A percentile compares a stretch with the other conserved stretches of the same genome.
Conservation (phyloP, 2,329 filamentous ascomycete genomes). For the Neoarthrinium moseri region DNA sequence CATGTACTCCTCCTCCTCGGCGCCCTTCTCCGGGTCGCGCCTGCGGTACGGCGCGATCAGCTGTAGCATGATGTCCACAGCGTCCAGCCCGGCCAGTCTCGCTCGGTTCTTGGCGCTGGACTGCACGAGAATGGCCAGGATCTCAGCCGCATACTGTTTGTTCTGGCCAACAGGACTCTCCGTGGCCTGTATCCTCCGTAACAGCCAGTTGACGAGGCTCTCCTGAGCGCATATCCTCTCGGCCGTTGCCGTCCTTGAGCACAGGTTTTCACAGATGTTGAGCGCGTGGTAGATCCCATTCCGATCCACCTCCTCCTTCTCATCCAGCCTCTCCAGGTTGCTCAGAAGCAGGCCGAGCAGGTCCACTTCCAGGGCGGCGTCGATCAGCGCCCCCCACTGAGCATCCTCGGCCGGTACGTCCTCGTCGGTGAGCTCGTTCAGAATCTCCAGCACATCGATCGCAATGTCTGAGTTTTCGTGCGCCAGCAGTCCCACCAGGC, state of each 20-base stretch:
- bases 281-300: conserved; percentile 86
- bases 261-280: conserved; percentile 80
- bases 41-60: conserved; percentile 82
- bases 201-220: conserved; percentile 71
- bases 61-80: conserved; percentile 78
- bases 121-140: conserved; percentile 86
- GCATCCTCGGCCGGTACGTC: conserved; percentile 66
- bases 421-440: conserved; percentile 89
- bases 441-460: conserved; percentile 84
- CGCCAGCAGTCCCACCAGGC: conserved; percentile 76
- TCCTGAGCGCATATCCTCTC: conserved; percentile 71
- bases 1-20: conserved; percentile 90
- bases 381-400: conserved; percentile 36
- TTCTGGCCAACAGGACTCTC: conserved; percentile 79
- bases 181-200: conserved; percentile 67
- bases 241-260: conserved; percentile 61
- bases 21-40: conserved; percentile 79
- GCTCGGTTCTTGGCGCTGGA: conserved; percentile 65
- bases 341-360: conserved; percentile 72
- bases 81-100: conserved; percentile 64
- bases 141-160: conserved; percentile 91
- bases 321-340: conserved; percentile 78
- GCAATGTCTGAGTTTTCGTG: conserved; percentile 98
- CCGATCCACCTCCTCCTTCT: conserved; percentile 69
- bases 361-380: conserved; percentile 65